Base-by-base conservation (phyloP, 2,329 filamentous ascomycete species). In the Leptodontidium sp. region DNA sequence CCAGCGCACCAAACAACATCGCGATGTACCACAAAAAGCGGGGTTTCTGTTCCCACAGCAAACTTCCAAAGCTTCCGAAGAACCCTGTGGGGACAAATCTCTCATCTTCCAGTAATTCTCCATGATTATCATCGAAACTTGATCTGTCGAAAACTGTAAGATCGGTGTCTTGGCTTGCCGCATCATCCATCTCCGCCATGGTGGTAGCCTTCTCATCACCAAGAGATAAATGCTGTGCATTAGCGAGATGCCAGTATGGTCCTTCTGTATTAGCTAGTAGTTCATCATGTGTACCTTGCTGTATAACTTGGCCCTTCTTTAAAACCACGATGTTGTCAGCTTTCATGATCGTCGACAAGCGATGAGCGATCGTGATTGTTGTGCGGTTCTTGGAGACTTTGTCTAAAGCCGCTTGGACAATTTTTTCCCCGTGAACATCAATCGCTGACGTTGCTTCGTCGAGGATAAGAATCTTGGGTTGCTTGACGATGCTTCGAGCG, bases 291-390 rank as follows among this genome's bases (percentile, higher is more conserved):
- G 87, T 93, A 0, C 93, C 93, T 73, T 90, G 83, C 78, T 97
- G 93, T 7, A 91, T 85, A 0, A 93, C 87, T 63, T 86, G 84
- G 17, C 93, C 93, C 68, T 90, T 87, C 70, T 92, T 85, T 64
- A 97, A 79, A 0, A 97, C 93, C 5, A 94, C 83, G 64, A 97
- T 97, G 43, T 89, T 87, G 75, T 97, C 91, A 2, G 93, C 93
- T 71, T 91, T 88, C 78, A 89, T 90, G 74, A 93, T 84, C 81
- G 91, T 94, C 0, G 90, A 91, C 1, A 94, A 82, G 2, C 91
- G 84, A 78, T 94, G 73, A 29, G 88, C 88, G 66, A 91, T 88
- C 14, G 87, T 83, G 61, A 91, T 87, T 0, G 88, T 90, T 0
- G 89, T 91, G 26, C 88, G 81, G 43, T 84, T 83, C 52, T 81